Base-by-base conservation (phyloP, 352 stramenopile genomes). In the Pythium aquatile region DNA sequence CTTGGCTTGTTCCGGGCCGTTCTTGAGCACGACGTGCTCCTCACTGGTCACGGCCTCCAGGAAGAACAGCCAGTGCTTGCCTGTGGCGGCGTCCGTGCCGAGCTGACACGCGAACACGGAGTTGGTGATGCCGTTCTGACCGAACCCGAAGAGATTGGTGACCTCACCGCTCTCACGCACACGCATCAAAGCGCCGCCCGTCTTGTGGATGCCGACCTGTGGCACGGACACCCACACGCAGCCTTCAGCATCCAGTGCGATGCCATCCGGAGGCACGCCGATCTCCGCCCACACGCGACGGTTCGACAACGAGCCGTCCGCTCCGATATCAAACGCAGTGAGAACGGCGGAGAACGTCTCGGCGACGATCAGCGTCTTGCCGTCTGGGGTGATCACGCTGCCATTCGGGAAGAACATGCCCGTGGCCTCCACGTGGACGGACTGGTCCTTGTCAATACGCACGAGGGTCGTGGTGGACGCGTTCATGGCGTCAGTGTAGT, bases 331-430 rank as follows among this genome's bases (percentile, higher is more conserved):
- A 47, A 83, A 91, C n/a, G 79, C 83, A 6, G 77, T 89, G 20
- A 91, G 65, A 6, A 68, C 24, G 0, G 68, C 73, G 17, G 69
- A 58, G 61, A 89, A 89, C 17, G 83, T 90, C 69, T 91, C 83
- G 28, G 72, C 81, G 6, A 83, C 68, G 66, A 91, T 89, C 32
- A 91, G 61, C 47, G 81, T 91, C 71, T 83, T 89, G 37, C 79
- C 81, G 48, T 91, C 83, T 0, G 83, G 79, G 0, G 83, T 89
- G 63, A 90, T 86, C 13, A 91, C 81, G 26, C 69, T 68, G 11
- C 83, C 83, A 55, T 91, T 91, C n/a, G 83, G 83, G 47, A 90
- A 91, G 55, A 91, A 70, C 54, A 91, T 65, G 5, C 74, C 70
- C 8, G 71, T 85, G 0, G 83, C 69, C 26, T 87, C 79, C 26